Conservation (phyloP, 2,329 filamentous ascomycete species). For the Monosporascus cannonballus region DNA sequence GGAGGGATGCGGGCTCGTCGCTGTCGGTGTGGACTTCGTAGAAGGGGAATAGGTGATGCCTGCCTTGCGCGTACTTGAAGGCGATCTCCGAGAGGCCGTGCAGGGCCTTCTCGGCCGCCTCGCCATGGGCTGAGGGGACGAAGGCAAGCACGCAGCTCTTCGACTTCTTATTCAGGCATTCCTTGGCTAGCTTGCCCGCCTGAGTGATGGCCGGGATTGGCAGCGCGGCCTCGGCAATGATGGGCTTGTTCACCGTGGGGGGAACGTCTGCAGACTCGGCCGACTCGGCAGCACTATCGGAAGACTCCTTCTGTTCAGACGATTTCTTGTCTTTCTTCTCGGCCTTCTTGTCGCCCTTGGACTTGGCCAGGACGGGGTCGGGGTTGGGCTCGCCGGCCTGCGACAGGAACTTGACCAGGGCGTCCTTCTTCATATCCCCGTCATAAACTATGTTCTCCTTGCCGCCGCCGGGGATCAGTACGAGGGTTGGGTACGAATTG, state of each 20-base stretch:
- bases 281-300: constrained; percentile 31
- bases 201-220: constrained; percentile 62
- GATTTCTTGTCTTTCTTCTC: constrained; percentile 40
- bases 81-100: constrained; percentile 64
- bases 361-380: constrained; percentile 40
- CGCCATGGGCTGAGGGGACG: constrained; percentile 47
- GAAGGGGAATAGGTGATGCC: constrained; percentile 74
- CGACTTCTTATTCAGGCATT: constrained; percentile 71
- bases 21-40: constrained; percentile 65
- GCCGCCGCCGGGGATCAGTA: constrained; percentile 69
- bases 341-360: constrained; percentile 21
- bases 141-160: constrained; percentile 79
- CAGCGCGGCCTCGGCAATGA: constrained; percentile 49
- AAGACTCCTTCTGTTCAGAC: constrained; percentile 35
- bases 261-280: constrained; percentile 32
- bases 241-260: constrained; percentile 36
- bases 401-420: constrained; percentile 75
- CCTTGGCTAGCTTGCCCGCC: constrained; percentile 56
- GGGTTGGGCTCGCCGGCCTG: constrained; percentile 75
- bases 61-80: constrained; percentile 63
- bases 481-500: constrained; percentile 69
- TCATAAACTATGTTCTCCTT: constrained; percentile 67
- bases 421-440: constrained; percentile 79
- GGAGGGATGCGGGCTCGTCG: constrained; percentile 46
- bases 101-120: constrained; percentile 52